Base-by-base conservation (phyloP, 164 flowering plant genomes). In the Buxus sempervirens region DNA sequence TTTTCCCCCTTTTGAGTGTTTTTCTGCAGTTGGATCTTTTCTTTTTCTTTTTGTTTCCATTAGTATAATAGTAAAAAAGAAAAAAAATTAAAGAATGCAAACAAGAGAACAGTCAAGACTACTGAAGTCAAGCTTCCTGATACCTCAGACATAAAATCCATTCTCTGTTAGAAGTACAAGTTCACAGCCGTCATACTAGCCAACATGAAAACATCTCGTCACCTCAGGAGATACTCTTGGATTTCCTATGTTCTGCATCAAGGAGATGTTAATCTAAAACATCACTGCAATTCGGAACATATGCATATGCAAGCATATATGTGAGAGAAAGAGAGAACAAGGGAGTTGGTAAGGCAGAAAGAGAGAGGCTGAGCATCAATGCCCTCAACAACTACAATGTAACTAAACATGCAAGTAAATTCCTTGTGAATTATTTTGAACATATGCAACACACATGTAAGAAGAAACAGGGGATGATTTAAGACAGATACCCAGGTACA, bases 121-220 rank as follows among this genome's bases (percentile, higher is more conserved):
- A n/a, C n/a, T 63, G 6, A 6, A 16, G 41, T 4, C 9, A 24
- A 56, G 25, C 4, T 66, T 54, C 45, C 23, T 6, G 22, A 27
- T 70, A 91, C 96, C 92, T 90, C 96, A 76, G 90, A 90, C 96
- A 91, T 86, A 42, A 90, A 88, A 69, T 90, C 90, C 78, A 88
- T 94, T 20, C 90, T 90, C 74, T 90, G 96, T 12, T 93, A 87
- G 74, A 82, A 91, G 74, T 88, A 91, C 73, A 91, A 69, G 74
- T 91, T 91, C 60, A 90, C 91, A 68, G 97, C 97, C 97, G 90
- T 91, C 97, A 91, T 85, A 76, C 97, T 87, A 62, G 97, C 93
- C 80, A 91, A 72, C 53, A 91, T 77, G 83, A 94, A 91, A 55
- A 90, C 97, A 81, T 91, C 94, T 75, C 97, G 97, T 91, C 53